Conservation (phyloP, 1,284 basidiomycete genomes). For the Stereum hirsutum region DNA sequence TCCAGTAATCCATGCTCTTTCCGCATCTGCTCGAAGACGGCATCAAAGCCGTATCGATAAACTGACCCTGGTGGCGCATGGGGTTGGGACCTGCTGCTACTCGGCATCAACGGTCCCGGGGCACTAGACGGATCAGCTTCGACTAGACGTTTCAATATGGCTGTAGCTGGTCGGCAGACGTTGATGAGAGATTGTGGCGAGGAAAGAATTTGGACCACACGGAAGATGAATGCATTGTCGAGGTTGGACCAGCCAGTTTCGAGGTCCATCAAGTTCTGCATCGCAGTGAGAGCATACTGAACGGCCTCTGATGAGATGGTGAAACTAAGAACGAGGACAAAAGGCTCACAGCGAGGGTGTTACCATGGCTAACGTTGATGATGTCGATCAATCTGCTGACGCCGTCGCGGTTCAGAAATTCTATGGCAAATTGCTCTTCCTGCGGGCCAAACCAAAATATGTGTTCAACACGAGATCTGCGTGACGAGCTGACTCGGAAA, state of each 20-base stretch:
- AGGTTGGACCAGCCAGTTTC: slow-evolving; percentile 76
- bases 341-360: slow-evolving; percentile 70
- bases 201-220: slow-evolving; percentile 76
- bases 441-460: slow-evolving; percentile 29
- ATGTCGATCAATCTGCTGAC: slow-evolving; percentile 68
- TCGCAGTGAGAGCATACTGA: slow-evolving; percentile 75
- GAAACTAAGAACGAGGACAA: neutral
- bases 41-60: slow-evolving; percentile 74
- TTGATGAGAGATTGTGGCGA: slow-evolving; percentile 79
- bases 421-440: slow-evolving; percentile 84
- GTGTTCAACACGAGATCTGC: too few species aligned
- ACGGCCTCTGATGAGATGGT: slow-evolving; percentile 7
- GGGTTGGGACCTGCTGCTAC: slow-evolving; percentile 51
- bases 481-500: neutral
- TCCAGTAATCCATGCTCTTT: slow-evolving; percentile 57
- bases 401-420: slow-evolving; percentile 78
- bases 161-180: slow-evolving; percentile 93
- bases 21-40: slow-evolving; percentile 78
- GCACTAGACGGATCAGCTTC: slow-evolving; percentile 68
- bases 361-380: slow-evolving; percentile 66
- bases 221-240: slow-evolving; percentile 63
- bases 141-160: slow-evolving; percentile 82
- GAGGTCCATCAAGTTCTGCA: slow-evolving; percentile 82
- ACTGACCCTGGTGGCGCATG: slow-evolving; percentile 51
- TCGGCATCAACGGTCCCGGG: slow-evolving; percentile 44